A percentile compares a stretch with the other conserved stretches of the same genome.
phyloP scores from a whole-genome alignment of 2,329 filamentous ascomycete species.

The Pseudocercospora musae region DNA sequence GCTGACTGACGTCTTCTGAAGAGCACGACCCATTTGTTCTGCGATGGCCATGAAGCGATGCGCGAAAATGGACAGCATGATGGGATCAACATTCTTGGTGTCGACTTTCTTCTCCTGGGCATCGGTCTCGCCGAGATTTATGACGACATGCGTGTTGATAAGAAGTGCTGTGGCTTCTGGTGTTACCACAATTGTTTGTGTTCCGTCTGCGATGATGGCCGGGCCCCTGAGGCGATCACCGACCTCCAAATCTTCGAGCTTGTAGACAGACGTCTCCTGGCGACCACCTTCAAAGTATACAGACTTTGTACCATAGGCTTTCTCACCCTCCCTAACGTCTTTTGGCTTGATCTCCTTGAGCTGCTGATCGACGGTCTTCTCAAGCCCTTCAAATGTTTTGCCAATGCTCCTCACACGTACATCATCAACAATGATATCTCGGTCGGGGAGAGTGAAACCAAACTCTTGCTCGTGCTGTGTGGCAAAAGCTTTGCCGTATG shows the following conservation, averaged over 20 bases:
- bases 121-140: constrained; percentile 65
- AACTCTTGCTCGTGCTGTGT: constrained; percentile 90
- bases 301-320: constrained; percentile 62
- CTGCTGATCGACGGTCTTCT: constrained; percentile 81
- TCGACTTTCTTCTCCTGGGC: constrained; percentile 47
- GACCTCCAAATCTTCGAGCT: constrained; percentile 68
- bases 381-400: constrained; percentile 75
- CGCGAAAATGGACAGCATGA: constrained; percentile 74
- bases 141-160: constrained; percentile 82
- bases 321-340: constrained; percentile 55
- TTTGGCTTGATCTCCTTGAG: constrained; percentile 65
- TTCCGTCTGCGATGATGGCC: constrained; percentile 81
- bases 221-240: constrained; percentile 75
- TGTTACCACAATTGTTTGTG: constrained; percentile 87
- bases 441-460: constrained; percentile 79
- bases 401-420: constrained; percentile 84
- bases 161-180: constrained; percentile 73
- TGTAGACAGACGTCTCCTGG: constrained; percentile 75
- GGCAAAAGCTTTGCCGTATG: constrained; percentile 79
- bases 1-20: constrained; percentile 76
- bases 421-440: constrained; percentile 87
- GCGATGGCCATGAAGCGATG: constrained; percentile 84
- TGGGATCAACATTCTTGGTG: constrained; percentile 65
- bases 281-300: constrained; percentile 86
- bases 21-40: constrained; percentile 75